These are phyloP conservation scores for Candida frijolesensis DNA, from an alignment of 1,139 yeast species.

Conservation along the genomic window DNA sequence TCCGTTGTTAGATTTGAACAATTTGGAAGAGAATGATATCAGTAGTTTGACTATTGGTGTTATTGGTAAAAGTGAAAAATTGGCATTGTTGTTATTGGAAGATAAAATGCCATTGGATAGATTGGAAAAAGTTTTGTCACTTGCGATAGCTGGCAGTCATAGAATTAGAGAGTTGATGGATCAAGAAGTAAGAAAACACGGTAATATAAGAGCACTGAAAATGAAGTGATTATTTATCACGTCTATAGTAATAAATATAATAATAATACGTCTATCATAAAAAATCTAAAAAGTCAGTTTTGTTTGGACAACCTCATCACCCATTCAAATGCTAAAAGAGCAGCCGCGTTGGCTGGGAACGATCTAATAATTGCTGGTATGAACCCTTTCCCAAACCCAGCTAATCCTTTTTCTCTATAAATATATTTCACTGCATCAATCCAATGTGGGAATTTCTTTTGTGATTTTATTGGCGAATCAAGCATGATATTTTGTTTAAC, in stretches of 20 bases:
- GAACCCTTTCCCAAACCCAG: slow-evolving; percentile 79
- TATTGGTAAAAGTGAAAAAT: slow-evolving; percentile 78
- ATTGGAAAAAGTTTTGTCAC: slow-evolving; percentile 73
- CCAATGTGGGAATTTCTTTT: slow-evolving; percentile 74
- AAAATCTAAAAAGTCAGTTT: background rate
- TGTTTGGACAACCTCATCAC: slow-evolving; percentile 65
- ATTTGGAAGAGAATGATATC: slow-evolving; percentile 81
- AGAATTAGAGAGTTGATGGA: slow-evolving; percentile 86
- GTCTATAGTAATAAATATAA: background rate
- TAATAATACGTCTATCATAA: background rate
- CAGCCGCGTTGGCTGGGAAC: slow-evolving; percentile 94
- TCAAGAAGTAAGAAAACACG: slow-evolving; percentile 73
- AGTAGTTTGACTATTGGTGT: slow-evolving; percentile 82
- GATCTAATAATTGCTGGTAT: slow-evolving; percentile 73
- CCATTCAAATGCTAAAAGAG: slow-evolving; percentile 86
- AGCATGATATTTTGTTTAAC: slow-evolving; percentile 87
- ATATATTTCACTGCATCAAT: slow-evolving; percentile 71
- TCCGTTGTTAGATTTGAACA: slow-evolving; percentile 80
- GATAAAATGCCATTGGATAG: slow-evolving; percentile 84
- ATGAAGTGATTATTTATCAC: slow-evolving; percentile 10
- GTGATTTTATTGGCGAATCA: slow-evolving; percentile 61
- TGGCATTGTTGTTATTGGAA: slow-evolving; percentile 75
- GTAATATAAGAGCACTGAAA: slow-evolving; percentile 47
- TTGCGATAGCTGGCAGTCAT: slow-evolving; percentile 90
- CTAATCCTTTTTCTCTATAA: slow-evolving; percentile 52